A percentile compares a stretch with the other conserved stretches of the same genome.
Evolutionary conservation across 331 rosid genomes (phyloP).

Genomic region (Stylosanthes scabra): DNA sequence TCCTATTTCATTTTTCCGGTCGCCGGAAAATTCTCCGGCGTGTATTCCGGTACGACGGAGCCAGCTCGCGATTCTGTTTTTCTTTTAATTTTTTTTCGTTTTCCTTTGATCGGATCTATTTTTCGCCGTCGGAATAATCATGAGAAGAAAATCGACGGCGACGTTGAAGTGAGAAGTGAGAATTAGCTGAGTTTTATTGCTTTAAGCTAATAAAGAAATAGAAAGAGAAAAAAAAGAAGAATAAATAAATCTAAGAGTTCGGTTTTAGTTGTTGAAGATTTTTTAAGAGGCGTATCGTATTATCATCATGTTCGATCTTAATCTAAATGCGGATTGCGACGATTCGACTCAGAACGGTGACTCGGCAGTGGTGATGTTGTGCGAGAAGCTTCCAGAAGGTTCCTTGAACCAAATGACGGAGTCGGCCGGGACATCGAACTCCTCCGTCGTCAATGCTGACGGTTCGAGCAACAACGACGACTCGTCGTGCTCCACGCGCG

Average conservation of each 20-base stretch:
- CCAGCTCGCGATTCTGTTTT: constrained; percentile 26
- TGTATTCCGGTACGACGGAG: not conserved
- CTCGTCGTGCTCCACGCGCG: constrained; percentile 85
- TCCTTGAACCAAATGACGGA: constrained; percentile 84
- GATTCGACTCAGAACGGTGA: constrained; percentile 59
- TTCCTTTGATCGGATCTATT: constrained; percentile 44
- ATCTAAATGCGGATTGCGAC: constrained; percentile 68
- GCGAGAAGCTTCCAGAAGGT: constrained; percentile 57
- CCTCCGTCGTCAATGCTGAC: constrained; percentile 95
- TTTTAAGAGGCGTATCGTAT: constrained; percentile 9
- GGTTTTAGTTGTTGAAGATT: constrained; percentile 34
- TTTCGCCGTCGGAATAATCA: constrained; percentile 40
- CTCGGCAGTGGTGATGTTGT: constrained; percentile 37
- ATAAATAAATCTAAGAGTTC: constrained; percentile 10
- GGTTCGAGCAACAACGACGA: constrained; percentile 81
- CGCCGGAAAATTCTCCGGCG: constrained; percentile 41
- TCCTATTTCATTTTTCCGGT: constrained; percentile 32
- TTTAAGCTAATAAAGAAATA: not conserved
- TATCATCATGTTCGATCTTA: constrained; percentile 83
- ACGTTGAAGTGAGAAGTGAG: constrained; percentile 18
- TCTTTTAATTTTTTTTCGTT: constrained; percentile 1
- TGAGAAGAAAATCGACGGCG: constrained; percentile 33
- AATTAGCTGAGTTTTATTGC: constrained; percentile 24
- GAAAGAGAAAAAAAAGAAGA: not conserved
- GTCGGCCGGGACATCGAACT: constrained; percentile 95